Percentiles rank a stretch among this genome's conserved stretches.
Evolutionary conservation across 2,329 filamentous ascomycete genomes (phyloP).

Genomic region (Claviceps citrina): DNA sequence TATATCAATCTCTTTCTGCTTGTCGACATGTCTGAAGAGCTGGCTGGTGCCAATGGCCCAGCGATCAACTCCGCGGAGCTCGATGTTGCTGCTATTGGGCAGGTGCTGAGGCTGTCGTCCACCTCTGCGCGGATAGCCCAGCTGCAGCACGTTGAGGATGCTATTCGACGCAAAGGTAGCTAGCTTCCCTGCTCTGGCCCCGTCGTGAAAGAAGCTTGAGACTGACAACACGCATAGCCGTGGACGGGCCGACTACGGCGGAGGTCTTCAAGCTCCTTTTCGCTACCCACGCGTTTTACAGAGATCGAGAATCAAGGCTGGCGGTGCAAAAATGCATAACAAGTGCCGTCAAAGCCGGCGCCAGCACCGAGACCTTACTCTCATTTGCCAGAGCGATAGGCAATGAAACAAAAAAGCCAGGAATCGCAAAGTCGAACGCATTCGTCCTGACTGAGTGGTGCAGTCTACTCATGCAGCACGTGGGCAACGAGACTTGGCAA

Average conservation of each 20-base stretch:
- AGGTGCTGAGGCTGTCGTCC: slow-evolving; percentile 45
- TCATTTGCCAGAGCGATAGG: slow-evolving; percentile 53
- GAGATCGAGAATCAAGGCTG: slow-evolving; percentile 68
- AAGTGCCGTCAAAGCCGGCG: slow-evolving; percentile 44
- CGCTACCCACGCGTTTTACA: slow-evolving; percentile 73
- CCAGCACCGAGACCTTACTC: slow-evolving; percentile 40
- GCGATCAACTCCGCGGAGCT: slow-evolving; percentile 21
- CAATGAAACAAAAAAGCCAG: slow-evolving; percentile 58
- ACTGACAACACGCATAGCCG: slow-evolving; percentile 15
- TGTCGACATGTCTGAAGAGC: slow-evolving; percentile 21
- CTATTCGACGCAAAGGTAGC: slow-evolving; percentile 20
- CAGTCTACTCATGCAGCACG: slow-evolving; percentile 58
- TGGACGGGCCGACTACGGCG: slow-evolving; percentile 33
- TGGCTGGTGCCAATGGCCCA: slow-evolving; percentile 26
- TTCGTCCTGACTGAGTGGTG: slow-evolving; percentile 90
- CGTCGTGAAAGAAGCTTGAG: slow-evolving; percentile 11
- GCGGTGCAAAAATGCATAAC: slow-evolving; percentile 70
- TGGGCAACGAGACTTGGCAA: slow-evolving; percentile 48
- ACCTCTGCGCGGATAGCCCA: slow-evolving; percentile 39
- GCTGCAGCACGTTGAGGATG: slow-evolving; percentile 41
- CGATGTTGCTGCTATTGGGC: slow-evolving; percentile 34
- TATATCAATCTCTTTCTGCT: slow-evolving; percentile 9
- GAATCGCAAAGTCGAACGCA: slow-evolving; percentile 63
- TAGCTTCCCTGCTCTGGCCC: neutral
- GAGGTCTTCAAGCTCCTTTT: slow-evolving; percentile 60